Conservation (phyloP, 1,284 basidiomycete genomes). For the Cryptococcus wingfieldii region DNA sequence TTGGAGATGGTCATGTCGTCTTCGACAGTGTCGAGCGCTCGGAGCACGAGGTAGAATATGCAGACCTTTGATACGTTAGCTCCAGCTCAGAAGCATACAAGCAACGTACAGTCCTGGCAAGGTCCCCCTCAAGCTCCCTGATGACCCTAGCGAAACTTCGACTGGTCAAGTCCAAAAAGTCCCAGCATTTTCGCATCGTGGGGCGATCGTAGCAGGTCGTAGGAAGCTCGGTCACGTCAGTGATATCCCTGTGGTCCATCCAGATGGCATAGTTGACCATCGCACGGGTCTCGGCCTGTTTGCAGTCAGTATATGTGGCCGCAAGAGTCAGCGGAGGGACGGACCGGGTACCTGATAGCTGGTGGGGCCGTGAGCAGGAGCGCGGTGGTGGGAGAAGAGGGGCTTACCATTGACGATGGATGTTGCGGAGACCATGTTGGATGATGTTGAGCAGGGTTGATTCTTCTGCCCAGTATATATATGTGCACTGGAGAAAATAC, state of each 20-base stretch:
- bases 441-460: background rate
- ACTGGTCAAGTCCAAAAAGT: constrained; percentile 81
- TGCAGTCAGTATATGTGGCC: constrained; percentile 46
- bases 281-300: constrained; percentile 70
- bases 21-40: constrained; percentile 92
- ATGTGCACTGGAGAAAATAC: background rate
- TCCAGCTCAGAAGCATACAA: background rate
- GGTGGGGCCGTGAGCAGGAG: constrained; percentile 2
- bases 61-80: constrained; percentile 62
- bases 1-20: constrained; percentile 97
- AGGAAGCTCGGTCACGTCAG: constrained; percentile 62
- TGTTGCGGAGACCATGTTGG: constrained; percentile 32
- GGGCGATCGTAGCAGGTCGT: constrained; percentile 77
- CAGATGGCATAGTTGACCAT: constrained; percentile 74
- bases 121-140: constrained; percentile 92
- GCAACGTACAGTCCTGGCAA: constrained; percentile 76
- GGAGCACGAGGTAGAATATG: constrained; percentile 90
- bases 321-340: constrained; percentile 19
- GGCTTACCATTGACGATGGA: constrained; percentile 33
- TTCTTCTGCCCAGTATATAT: background rate
- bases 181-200: constrained; percentile 87
- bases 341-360: background rate
- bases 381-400: background rate
- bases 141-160: constrained; percentile 90
- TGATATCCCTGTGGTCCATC: constrained; percentile 75